Evolutionary conservation across 257 asterid species (phyloP).

Genomic region (Misopates orontium): DNA sequence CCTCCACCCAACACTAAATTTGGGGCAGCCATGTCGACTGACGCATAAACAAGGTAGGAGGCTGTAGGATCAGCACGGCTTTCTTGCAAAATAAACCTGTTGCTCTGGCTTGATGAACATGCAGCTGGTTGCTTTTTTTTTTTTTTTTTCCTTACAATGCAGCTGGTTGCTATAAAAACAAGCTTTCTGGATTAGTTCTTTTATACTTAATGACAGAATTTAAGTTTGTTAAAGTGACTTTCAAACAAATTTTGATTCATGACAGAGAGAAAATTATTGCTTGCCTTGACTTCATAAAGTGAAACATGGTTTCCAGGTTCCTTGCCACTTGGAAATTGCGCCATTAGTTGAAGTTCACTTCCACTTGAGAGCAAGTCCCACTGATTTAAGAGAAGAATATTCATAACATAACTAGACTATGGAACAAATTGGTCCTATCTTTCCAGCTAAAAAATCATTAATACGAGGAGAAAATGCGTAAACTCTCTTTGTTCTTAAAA

Average conservation of each 20-base stretch:
- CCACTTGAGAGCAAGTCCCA: constrained; percentile 45
- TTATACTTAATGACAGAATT: too few relatives aligned
- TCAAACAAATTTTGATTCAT: too few relatives aligned
- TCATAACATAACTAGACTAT: too few relatives aligned
- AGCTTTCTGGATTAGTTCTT: neutral
- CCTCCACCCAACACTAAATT: constrained; percentile 36
- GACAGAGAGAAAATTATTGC: neutral
- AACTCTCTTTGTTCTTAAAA: too few relatives aligned
- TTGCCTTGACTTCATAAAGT: constrained; percentile 37
- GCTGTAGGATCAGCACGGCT: constrained; percentile 46
- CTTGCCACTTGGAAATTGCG: constrained; percentile 37
- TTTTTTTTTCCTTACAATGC: too few relatives aligned
- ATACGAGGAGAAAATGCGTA: too few relatives aligned
- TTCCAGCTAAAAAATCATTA: too few relatives aligned
- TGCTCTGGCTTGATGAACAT: constrained; percentile 14
- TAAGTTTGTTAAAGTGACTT: too few relatives aligned
- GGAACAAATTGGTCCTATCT: too few relatives aligned
- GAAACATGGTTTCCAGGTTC: constrained; percentile 35
- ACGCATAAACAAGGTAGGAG: constrained; percentile 48
- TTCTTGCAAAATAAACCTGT: constrained; percentile 45
- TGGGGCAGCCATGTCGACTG: constrained; percentile 34
- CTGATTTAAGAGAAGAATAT: constrained; percentile 24
- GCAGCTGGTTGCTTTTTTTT: too few relatives aligned
- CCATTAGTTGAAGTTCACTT: constrained; percentile 32
- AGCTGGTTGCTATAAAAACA: neutral